Percentiles rank a stretch among this genome's conserved stretches.
Evolutionary conservation across 2,329 filamentous ascomycete species (phyloP).

Genomic region (Colletotrichum tanaceti): DNA sequence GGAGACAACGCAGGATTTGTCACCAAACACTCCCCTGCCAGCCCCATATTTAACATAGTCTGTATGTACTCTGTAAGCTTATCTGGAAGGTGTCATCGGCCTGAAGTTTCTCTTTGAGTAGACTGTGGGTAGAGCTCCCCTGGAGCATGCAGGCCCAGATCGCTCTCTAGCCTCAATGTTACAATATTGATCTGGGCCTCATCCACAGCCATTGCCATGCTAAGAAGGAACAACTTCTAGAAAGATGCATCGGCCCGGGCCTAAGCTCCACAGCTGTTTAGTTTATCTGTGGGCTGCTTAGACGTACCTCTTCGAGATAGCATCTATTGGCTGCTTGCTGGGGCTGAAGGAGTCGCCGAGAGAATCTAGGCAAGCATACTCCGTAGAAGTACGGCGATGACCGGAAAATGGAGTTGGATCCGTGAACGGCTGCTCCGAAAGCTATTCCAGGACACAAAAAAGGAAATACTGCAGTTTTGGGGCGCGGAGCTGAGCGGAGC

Average conservation of each 20-base stretch:
- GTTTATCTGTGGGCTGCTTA: no score
- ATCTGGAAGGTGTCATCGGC: not conserved
- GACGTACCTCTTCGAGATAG: no score
- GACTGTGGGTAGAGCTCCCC: not conserved
- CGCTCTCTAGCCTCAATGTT: not conserved
- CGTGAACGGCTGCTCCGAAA: no score
- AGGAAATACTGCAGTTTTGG: no score
- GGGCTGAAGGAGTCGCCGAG: no score
- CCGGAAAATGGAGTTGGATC: no score
- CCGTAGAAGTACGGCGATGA: no score
- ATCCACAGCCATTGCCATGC: not conserved
- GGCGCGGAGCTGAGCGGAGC: no score
- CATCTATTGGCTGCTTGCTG: no score
- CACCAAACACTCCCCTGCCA: not conserved
- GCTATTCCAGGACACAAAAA: no score
- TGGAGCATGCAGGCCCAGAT: not conserved
- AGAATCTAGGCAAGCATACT: no score
- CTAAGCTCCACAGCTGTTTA: not conserved
- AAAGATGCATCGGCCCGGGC: not conserved
- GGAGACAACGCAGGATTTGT: not conserved
- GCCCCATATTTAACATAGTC: not conserved
- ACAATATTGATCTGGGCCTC: not conserved
- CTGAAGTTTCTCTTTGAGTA: no score
- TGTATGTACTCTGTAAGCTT: not conserved
- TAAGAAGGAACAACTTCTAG: not conserved